phyloP scores from a whole-genome alignment of 2,329 filamentous ascomycete species.

The Chrysosporium keratinophilum region DNA sequence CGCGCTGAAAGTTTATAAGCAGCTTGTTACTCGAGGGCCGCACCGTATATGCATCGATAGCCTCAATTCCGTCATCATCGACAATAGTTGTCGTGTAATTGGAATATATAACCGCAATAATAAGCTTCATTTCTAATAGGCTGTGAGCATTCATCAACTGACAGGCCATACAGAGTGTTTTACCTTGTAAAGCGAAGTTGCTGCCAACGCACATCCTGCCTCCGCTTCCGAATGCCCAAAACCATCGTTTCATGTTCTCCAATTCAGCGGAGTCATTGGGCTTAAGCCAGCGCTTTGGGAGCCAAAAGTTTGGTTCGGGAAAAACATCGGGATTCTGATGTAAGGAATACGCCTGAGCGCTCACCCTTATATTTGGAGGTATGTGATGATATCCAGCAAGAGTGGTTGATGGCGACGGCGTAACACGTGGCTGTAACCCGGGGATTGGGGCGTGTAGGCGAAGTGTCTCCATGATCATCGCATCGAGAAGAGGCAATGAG shows the following conservation, averaged over 20 bases:
- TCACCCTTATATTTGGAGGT: constrained; percentile 36
- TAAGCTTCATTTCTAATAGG: constrained; percentile 58
- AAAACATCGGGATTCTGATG: constrained; percentile 43
- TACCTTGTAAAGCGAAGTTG: constrained; percentile 40
- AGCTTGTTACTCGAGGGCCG: constrained; percentile 49
- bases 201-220: constrained; percentile 43
- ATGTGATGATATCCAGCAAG: constrained; percentile 34
- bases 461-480: constrained; percentile 51
- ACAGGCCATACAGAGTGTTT: not conserved
- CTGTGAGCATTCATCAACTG: constrained; percentile 4
- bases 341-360: constrained; percentile 43
- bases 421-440: constrained; percentile 50
- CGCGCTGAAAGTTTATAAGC: constrained; percentile 45
- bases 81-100: constrained; percentile 53
- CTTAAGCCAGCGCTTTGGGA: constrained; percentile 42
- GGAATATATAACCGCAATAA: constrained; percentile 59
- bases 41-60: constrained; percentile 54
- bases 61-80: constrained; percentile 54
- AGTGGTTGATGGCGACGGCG: constrained; percentile 31
- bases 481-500: constrained; percentile 46
- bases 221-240: constrained; percentile 44
- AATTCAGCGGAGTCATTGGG: constrained; percentile 30
- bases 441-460: constrained; percentile 53
- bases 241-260: constrained; percentile 40
- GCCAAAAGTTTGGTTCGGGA: constrained; percentile 39